Conservation (phyloP, 2,329 filamentous ascomycete genomes). For the Ceratocystis alfenasii region DNA sequence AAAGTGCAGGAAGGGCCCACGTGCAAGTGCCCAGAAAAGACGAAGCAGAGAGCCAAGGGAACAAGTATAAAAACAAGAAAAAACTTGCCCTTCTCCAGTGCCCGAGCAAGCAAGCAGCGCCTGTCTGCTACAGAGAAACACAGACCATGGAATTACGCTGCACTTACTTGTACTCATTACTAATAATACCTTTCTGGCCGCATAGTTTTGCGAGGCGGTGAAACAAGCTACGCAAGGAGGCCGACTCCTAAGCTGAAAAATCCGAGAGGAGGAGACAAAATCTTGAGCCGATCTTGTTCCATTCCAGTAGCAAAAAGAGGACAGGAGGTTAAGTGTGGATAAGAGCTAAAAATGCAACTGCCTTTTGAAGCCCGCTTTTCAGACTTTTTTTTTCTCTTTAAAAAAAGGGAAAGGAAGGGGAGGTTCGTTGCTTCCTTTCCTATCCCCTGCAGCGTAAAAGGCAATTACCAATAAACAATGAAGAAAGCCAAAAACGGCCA, state of each 20-base stretch:
- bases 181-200: background rate
- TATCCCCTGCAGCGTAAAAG: background rate
- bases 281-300: slow-evolving; percentile 2
- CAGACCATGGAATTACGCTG: no score
- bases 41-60: background rate
- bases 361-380: background rate
- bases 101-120: background rate
- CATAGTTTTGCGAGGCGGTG: background rate
- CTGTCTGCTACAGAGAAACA: no score
- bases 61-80: background rate
- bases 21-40: background rate
- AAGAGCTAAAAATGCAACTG: background rate
- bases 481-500: no score
- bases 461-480: background rate
- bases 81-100: background rate
- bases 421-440: background rate
- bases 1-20: background rate
- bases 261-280: slow-evolving; percentile 10
- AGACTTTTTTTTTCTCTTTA: background rate
- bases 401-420: background rate
- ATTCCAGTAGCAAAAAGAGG: slow-evolving; percentile 9
- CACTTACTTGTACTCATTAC: background rate
- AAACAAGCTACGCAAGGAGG: slow-evolving; percentile 3
- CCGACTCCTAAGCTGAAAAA: slow-evolving; percentile 9
- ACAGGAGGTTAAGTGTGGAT: slow-evolving; percentile 6